Base-by-base conservation (phyloP, 495 filamentous ascomycete genomes). In the Xylaria cubensis region DNA sequence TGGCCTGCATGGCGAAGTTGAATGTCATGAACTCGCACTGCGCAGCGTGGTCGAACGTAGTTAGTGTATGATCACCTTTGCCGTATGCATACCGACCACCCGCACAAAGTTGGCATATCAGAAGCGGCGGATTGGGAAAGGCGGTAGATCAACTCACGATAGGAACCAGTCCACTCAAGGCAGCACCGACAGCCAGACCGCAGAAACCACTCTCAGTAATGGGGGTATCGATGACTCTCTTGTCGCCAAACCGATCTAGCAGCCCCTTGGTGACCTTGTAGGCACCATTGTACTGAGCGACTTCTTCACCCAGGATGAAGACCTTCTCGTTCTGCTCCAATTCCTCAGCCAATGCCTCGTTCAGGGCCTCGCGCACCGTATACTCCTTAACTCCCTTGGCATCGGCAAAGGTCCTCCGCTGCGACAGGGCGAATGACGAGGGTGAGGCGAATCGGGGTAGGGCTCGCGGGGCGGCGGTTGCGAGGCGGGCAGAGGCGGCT, bases 1-100 rank as follows among this genome's bases (percentile, higher is more conserved):
- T 99, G 74, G 96, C 92, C 87, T 99, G 96, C 96, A 99, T 99
- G 83, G 96, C 96, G 82, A 99, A 99, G 88, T 99, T 99, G 93
- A 97, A 99, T 76, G 96, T 99, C 96, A 99, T 99, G 90, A 99
- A 99, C 85, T 97, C 94, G 88, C 94, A 97, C 94, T 97, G 80
- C 42, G 36, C 8, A 65, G 19, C 10, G 24, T 42, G 24, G 48
- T 32, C 21, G 41, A 9, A 78, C 72, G 59, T 63, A 77, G 72
- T 67, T 32, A 41, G 50, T 50, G 21, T 59, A 36, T 48, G 21
- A 17, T 17, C 2, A 13, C 15, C 41, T 19, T 46, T 19, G 21
- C 41, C 9, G 26, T 8, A 56, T 24, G 15, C 2, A 24, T 24
- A 51, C 24, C 48, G 0, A 67, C 19, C 24, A 6, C 12, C 26